These are phyloP conservation scores for Zopfia rhizophila DNA, from an alignment of 2,329 filamentous ascomycete species.

Conservation along the genomic window DNA sequence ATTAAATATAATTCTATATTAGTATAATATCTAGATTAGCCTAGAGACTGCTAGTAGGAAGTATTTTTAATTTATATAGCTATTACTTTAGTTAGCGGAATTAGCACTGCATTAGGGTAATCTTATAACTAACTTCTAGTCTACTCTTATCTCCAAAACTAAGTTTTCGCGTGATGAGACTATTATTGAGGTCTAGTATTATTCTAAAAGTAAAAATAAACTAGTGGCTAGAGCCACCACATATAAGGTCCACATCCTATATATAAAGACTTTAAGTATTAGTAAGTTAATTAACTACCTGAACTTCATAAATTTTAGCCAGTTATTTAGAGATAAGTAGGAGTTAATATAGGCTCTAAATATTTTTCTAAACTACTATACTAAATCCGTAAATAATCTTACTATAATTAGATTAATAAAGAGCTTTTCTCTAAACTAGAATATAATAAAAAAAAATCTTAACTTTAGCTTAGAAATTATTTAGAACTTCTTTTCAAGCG, in stretches of 20 bases:
- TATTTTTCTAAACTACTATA: conserved; percentile 63
- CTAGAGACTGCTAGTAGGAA: conserved; percentile 28
- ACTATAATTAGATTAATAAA: conserved; percentile 63
- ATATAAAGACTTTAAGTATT: conserved; percentile 25
- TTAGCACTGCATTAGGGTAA: conserved; percentile 13
- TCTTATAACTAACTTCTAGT: conserved; percentile 35
- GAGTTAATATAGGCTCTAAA: conserved; percentile 67
- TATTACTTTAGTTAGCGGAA: conserved; percentile 26
- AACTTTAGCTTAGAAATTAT: conserved; percentile 64
- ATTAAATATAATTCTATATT: conserved; percentile 24
- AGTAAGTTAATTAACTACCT: conserved; percentile 60
- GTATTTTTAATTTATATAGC: conserved; percentile 21
- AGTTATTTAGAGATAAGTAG: conserved; percentile 53
- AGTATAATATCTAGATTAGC: conserved; percentile 21
- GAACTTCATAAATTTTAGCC: conserved; percentile 50
- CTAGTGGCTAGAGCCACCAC: conserved; percentile 14
- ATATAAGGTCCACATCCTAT: conserved; percentile 28
- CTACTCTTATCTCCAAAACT: conserved; percentile 31
- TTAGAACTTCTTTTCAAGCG: conserved; percentile 69
- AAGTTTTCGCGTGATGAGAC: conserved; percentile 26
- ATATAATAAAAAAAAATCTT: conserved; percentile 53
- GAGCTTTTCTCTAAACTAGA: conserved; percentile 50
- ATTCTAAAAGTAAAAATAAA: conserved; percentile 32
- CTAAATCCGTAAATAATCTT: conserved; percentile 54
- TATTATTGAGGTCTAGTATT: conserved; percentile 28